Conservation (phyloP, 2,329 filamentous ascomycete genomes). For the Aspergillus tubingensis region DNA sequence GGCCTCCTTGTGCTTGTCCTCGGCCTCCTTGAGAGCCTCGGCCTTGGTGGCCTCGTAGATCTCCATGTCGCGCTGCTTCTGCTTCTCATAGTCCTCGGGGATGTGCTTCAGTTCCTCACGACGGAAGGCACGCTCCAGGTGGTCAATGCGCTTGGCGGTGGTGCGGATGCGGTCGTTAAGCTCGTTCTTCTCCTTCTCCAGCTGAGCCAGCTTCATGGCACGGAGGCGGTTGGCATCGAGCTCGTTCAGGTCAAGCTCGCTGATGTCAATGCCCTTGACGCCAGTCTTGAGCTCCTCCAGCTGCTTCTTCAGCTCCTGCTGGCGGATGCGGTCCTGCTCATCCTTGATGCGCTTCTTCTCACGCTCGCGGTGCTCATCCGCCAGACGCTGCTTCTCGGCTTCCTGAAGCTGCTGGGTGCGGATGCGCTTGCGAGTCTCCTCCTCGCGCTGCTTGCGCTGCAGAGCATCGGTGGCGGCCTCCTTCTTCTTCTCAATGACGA, state of each 20-base stretch:
- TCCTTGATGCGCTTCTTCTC: constrained; percentile 82
- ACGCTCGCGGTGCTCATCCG: constrained; percentile 89
- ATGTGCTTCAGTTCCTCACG: constrained; percentile 95
- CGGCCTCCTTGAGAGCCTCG: constrained; percentile 75
- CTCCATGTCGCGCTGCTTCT: constrained; percentile 74
- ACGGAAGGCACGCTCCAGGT: constrained; percentile 94
- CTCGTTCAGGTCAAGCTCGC: constrained; percentile 72
- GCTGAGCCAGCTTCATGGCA: constrained; percentile 89
- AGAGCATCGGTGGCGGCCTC: constrained; percentile 88
- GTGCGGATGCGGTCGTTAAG: constrained; percentile 87
- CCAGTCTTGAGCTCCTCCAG: constrained; percentile 88
- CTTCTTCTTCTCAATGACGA: constrained; percentile 94
- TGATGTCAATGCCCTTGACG: constrained; percentile 76
- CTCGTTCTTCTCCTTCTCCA: constrained; percentile 98
- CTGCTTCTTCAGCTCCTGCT: constrained; percentile 91
- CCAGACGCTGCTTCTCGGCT: constrained; percentile 82
- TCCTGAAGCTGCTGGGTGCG: constrained; percentile 86
- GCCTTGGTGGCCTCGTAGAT: constrained; percentile 78
- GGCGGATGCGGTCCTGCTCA: constrained; percentile 85
- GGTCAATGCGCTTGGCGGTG: constrained; percentile 93
- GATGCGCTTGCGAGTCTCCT: constrained; percentile 81
- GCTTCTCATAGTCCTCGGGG: constrained; percentile 77
- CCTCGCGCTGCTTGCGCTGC: constrained; percentile 88
- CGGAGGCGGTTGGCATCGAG: constrained; percentile 89
- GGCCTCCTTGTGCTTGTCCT: constrained; percentile 87